Conservation (phyloP, 2,329 filamentous ascomycete species). For the Podosphaera xanthii region DNA sequence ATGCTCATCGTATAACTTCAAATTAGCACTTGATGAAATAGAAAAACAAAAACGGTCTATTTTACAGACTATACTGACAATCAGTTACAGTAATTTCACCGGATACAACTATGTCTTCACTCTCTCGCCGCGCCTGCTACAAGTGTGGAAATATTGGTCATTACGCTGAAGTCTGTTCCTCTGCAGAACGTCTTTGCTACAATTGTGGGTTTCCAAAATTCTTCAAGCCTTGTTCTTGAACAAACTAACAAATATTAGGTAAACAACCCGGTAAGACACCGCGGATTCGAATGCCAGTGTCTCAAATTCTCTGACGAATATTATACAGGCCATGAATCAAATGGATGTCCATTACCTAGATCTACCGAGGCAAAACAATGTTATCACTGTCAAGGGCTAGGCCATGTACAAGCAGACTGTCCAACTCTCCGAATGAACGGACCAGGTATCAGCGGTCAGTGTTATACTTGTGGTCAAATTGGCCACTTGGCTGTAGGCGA, state of each 20-base stretch:
- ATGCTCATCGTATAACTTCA: constrained; percentile 17
- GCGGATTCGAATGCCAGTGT: neutral
- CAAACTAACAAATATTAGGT: constrained; percentile 23
- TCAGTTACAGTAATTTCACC: constrained; percentile 15
- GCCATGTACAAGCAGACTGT: constrained; percentile 97
- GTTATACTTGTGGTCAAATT: constrained; percentile 88
- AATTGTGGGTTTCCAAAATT: constrained; percentile 47
- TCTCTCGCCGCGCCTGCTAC: constrained; percentile 56
- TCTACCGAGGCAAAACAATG: constrained; percentile 99
- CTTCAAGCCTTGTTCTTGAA: neutral
- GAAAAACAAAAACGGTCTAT: constrained; percentile 14
- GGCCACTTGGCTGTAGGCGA: constrained; percentile 68
- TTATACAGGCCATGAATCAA: constrained; percentile 67
- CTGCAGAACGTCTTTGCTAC: constrained; percentile 95
- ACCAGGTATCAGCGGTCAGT: constrained; percentile 60
- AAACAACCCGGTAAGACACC: constrained; percentile 49
- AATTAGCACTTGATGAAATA: constrained; percentile 15
- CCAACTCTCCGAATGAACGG: constrained; percentile 83
- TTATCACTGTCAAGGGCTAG: constrained; percentile 97
- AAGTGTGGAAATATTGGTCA: constrained; percentile 64
- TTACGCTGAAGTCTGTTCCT: constrained; percentile 80
- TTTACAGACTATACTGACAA: constrained; percentile 19
- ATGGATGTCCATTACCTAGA: constrained; percentile 85
- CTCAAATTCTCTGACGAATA: constrained; percentile 5
- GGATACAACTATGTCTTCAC: constrained; percentile 41